These are phyloP conservation scores for Mrakia gelida DNA, from an alignment of 768 basidiomycete genomes.

Conservation along the genomic window DNA sequence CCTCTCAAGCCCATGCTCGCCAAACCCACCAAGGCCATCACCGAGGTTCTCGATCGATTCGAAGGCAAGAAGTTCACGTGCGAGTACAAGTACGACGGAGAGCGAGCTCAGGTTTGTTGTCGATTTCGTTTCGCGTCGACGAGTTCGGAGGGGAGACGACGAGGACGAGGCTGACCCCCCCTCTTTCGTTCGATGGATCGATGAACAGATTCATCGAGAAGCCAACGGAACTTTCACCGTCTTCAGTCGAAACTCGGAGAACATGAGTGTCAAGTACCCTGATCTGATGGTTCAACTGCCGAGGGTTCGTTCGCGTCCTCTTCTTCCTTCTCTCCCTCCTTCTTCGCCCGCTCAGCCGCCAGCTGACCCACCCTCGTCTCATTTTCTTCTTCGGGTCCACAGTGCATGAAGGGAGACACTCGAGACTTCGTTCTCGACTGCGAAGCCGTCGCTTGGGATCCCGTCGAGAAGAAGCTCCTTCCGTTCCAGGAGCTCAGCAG, in stretches of 20 bases:
- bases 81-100: conserved; percentile 99
- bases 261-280: conserved; percentile 99
- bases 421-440: conserved; percentile 91
- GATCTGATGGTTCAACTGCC: conserved; percentile 94
- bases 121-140: conserved; percentile 19
- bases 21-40: conserved; percentile 97
- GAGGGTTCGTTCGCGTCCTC: conserved; percentile 51
- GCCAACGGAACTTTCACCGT: conserved; percentile 79
- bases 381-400: not conserved
- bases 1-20: conserved; percentile 99
- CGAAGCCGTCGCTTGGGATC: conserved; percentile 94
- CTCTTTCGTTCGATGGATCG: not conserved
- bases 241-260: conserved; percentile 95
- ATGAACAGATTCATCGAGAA: conserved; percentile 69
- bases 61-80: conserved; percentile 94
- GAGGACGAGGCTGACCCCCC: not conserved
- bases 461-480: conserved; percentile 58
- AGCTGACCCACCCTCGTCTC: not conserved
- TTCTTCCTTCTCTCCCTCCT: conserved; percentile 2
- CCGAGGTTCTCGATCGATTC: conserved; percentile 93
- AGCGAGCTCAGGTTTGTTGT: conserved; percentile 81
- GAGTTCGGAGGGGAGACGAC: not conserved
- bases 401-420: conserved; percentile 81
- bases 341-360: too few relatives aligned
- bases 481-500: conserved; percentile 96